Base-by-base conservation (phyloP, 257 asterid species). In the Nicotiana undulata region DNA sequence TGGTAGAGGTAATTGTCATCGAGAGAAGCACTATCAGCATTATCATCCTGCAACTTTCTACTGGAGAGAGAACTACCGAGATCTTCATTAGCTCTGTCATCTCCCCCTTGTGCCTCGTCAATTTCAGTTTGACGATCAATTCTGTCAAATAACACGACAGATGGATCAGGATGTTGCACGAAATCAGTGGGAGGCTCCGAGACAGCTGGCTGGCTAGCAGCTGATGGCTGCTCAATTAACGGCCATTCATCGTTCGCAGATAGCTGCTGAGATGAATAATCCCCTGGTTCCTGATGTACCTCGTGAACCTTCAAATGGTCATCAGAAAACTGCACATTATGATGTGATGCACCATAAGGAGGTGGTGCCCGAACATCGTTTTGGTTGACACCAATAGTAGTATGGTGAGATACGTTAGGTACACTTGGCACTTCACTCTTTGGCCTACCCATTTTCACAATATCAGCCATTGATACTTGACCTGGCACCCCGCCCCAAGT, bases 361-460 rank as follows among this genome's bases (percentile, higher is more conserved):
- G 86, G 81, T 66, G 86, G 83, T 63, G 87, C 87, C 76, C 78
- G 90, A 79, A 63, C 85, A 85, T 89, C 86, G 80, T 79, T 84
- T 58, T 81, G 82, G 83, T 74, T 85, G 49, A 56, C 80, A 80
- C 55, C 88, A 52, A 18, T 28, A 61, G 22, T 37, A 58, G 34
- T 37, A 34, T 32, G 37, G 83, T 85, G 88, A 80, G 89, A 85
- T 81, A 89, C 81, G 75, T 79, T 88, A 32, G 90, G 81, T 29
- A 79, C 82, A 74, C 77, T 84, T 15, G 89, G 58, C 63, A 84
- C 80, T 84, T 85, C 88, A 86, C 61, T 86, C 3, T 83, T 90
- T 15, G 95, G 97, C 85, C 87, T 91, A 49, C 97, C 98, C 98
- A 92, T 94, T 90, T 93, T 94, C 88, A 94, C 97, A 82, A 94